A percentile compares a stretch with the other conserved stretches of the same genome.
Evolutionary conservation across 2,329 filamentous ascomycete genomes (phyloP).

Genomic region (Neocucurbitaria cava): DNA sequence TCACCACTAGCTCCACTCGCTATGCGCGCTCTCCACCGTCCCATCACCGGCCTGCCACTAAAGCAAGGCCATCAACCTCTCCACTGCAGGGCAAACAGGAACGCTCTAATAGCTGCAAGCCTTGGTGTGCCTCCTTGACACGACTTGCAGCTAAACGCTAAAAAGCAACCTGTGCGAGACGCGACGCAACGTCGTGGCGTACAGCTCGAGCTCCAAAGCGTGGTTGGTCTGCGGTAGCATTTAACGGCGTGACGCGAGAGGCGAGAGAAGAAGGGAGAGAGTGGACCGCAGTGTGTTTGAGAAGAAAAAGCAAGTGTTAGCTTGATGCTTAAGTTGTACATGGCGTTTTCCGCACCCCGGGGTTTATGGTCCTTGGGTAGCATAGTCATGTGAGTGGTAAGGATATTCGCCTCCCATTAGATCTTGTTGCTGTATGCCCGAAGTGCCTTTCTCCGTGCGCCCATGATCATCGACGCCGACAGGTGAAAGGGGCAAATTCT

Average conservation of each 20-base stretch:
- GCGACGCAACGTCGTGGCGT: neutral
- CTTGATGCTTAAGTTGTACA: neutral
- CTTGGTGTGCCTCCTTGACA: neutral
- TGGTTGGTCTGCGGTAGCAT: neutral
- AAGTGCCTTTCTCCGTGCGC: too few relatives aligned
- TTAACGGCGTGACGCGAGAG: neutral
- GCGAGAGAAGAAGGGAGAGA: neutral
- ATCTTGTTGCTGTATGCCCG: neutral
- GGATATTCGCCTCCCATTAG: too few relatives aligned
- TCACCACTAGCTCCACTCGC: neutral
- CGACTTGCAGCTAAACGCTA: neutral
- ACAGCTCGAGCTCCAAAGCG: neutral
- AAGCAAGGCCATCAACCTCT: neutral
- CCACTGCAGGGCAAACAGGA: neutral
- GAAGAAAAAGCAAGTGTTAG: neutral
- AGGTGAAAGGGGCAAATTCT: neutral
- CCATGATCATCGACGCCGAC: neutral
- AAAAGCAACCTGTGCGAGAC: neutral
- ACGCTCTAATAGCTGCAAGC: neutral
- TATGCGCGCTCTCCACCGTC: neutral
- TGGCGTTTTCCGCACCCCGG: neutral
- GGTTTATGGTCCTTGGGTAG: neutral
- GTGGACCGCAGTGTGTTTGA: neutral
- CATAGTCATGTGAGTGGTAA: neutral
- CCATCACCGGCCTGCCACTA: neutral